Evolutionary conservation across 1,139 yeast genomes (phyloP), one percentile per base, ranked within the genome.

Genomic region (Suhomyces atakaporum): DNA sequence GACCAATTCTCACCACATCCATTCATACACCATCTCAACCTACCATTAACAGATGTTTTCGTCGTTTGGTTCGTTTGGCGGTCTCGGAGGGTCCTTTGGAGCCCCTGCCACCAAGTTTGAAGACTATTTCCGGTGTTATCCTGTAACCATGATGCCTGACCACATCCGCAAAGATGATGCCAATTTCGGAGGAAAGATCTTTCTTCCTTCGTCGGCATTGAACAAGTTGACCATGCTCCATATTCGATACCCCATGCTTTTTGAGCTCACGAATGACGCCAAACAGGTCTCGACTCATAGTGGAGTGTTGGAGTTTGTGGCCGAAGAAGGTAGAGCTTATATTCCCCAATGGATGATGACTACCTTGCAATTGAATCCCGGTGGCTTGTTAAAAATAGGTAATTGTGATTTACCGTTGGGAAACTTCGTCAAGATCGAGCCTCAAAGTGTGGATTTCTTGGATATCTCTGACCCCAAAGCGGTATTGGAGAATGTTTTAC

Each of bases 341-440:
- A 57, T 92, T 29, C 99, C 99, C 0, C 90, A 87, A 51, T 94
- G 99, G 99, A 90, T 92, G 94, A 80, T 92, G 89, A 74, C 66
- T 32, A 85, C 95, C 0, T 63, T 94, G 31, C 69, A 73, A 24
- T 65, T 86, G 9, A 75, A 75, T 32, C 87, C 96, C 0, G 98
- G 98, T 0, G 77, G 87, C 16, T 66, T 94, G 44, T 66, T 92
- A 16, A 84, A 84, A 46, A 76, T 94, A 27, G 73, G 81, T 30
- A 79, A 80, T 37, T 81, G 92, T 31, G 95, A 88, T 55, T 70
- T 94, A 38, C 92, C 94, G 7, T 74, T 82, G 44, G 99, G 98
- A 6, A 70, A 73, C 26, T 92, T 87, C 64, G 97, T 92, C 23
- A 90, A 88, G 63, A 77, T 94, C 36, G 96, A 94, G 60, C 98